A percentile compares a stretch with the other conserved stretches of the same genome.
These are phyloP conservation scores for Solanum neorickii DNA, from an alignment of 257 asterid genomes.

Conservation along the genomic window DNA sequence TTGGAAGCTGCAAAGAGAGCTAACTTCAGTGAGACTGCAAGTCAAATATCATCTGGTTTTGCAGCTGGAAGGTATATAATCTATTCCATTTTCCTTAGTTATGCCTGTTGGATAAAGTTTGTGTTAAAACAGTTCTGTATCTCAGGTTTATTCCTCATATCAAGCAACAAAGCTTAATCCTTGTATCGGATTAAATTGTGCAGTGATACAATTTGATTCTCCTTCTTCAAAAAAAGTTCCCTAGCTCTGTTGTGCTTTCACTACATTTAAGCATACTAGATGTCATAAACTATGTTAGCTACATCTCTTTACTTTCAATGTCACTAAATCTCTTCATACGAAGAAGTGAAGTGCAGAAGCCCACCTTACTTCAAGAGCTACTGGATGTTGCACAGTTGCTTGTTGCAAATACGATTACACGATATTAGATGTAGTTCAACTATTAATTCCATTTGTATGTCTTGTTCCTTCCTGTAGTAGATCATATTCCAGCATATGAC, in stretches of 20 bases:
- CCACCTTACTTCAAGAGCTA: not conserved
- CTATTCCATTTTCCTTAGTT: not conserved
- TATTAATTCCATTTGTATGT: not conserved
- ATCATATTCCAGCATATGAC: not conserved
- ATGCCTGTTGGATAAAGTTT: not conserved
- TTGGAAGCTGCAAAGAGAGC: conserved; percentile 76
- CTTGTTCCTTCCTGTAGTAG: not conserved
- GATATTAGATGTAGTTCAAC: not conserved
- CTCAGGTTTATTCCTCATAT: not conserved
- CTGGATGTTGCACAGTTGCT: not conserved
- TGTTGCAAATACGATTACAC: not conserved
- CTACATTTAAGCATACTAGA: not conserved
- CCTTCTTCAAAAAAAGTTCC: not conserved
- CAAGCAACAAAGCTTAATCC: not conserved
- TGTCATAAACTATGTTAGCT: not conserved
- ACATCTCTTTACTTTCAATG: not conserved
- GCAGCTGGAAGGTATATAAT: conserved; percentile 68
- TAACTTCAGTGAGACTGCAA: conserved; percentile 51
- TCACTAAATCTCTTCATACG: not conserved
- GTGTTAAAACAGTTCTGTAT: not conserved
- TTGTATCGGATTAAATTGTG: not conserved
- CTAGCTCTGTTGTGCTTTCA: not conserved
- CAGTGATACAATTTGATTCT: not conserved
- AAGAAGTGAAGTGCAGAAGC: not conserved
- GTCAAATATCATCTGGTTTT: conserved; percentile 62